Percentiles rank a stretch among this genome's conserved stretches.
phyloP scores from a whole-genome alignment of 495 filamentous ascomycete species.

The Aspergillus taichungensis region DNA sequence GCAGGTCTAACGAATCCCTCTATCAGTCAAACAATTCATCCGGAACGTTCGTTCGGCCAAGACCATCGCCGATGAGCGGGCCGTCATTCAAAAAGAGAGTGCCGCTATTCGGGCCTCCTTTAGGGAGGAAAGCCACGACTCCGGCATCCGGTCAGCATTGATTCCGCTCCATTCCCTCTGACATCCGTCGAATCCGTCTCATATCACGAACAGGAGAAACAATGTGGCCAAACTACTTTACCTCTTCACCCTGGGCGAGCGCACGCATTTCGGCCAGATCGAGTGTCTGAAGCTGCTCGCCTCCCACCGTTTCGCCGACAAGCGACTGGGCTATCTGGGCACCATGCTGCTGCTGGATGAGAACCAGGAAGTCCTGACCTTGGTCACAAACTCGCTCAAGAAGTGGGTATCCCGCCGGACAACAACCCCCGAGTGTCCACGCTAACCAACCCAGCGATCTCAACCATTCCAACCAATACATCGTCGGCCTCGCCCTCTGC shows the following conservation, averaged over 20 bases:
- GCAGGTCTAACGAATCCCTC: conserved; percentile 6
- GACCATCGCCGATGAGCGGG: conserved; percentile 96
- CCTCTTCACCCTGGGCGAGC: conserved; percentile 95
- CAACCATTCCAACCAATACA: conserved; percentile 95
- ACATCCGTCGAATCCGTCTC: conserved; percentile 11
- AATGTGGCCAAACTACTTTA: conserved; percentile 98
- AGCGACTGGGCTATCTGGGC: conserved; percentile 89
- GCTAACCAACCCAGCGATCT: conserved; percentile 59
- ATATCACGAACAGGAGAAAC: conserved; percentile 61
- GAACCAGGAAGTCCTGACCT: conserved; percentile 94
- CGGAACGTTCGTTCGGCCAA: conserved; percentile 96
- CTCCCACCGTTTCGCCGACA: conserved; percentile 95
- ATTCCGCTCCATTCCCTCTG: conserved; percentile 4
- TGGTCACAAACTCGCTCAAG: conserved; percentile 95
- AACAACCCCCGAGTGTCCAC: not conserved
- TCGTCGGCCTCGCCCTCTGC: conserved; percentile 91
- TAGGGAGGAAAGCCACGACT: conserved; percentile 89
- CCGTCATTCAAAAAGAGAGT: conserved; percentile 97
- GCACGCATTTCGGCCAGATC: conserved; percentile 98
- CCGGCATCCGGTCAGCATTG: conserved; percentile 63
- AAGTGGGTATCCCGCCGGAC: conserved; percentile 50
- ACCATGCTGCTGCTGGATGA: conserved; percentile 95
- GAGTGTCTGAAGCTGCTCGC: conserved; percentile 97
- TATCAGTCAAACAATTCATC: conserved; percentile 95
- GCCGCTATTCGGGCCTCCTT: conserved; percentile 95